These are phyloP conservation scores for Hawksworthiomyces lignivorus DNA, from an alignment of 2,329 filamentous ascomycete genomes.

Conservation along the genomic window DNA sequence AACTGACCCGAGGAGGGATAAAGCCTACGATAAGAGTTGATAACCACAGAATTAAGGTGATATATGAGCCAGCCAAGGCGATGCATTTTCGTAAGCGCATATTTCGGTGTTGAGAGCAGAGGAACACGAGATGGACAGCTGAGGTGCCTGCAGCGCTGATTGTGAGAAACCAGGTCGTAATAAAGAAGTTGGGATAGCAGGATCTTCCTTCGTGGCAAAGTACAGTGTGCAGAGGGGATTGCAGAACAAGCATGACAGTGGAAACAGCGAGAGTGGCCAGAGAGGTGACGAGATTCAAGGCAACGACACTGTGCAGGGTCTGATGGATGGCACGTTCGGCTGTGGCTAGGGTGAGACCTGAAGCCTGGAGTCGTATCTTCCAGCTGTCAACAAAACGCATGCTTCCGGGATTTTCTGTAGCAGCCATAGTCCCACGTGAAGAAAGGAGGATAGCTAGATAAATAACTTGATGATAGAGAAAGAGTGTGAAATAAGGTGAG, in stretches of 20 bases:
- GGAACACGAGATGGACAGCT: not conserved
- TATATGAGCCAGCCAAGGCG: slow-evolving; percentile 3
- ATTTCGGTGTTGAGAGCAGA: slow-evolving; percentile 5
- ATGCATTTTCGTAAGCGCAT: slow-evolving; percentile 8
- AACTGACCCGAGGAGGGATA: not conserved
- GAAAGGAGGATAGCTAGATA: too few relatives aligned
- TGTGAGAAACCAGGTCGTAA: slow-evolving; percentile 9
- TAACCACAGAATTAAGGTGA: slow-evolving; percentile 8
- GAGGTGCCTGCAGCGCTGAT: not conserved
- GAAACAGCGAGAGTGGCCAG: slow-evolving; percentile 3
- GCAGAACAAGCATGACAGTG: slow-evolving; percentile 5
- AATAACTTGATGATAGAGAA: too few relatives aligned
- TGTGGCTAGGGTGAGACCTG: too few relatives aligned
- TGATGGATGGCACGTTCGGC: too few relatives aligned
- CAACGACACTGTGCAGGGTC: too few relatives aligned
- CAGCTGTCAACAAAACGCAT: too few relatives aligned
- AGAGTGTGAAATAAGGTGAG: too few relatives aligned
- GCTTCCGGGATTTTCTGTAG: too few relatives aligned
- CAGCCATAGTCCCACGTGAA: too few relatives aligned
- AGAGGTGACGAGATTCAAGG: not conserved
- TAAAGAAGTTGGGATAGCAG: slow-evolving; percentile 15
- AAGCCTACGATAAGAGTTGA: slow-evolving; percentile 7
- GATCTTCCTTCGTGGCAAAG: not conserved
- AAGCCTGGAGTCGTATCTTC: too few relatives aligned
- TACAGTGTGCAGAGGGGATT: slow-evolving; percentile 10